A percentile compares a stretch with the other conserved stretches of the same genome.
phyloP scores from a whole-genome alignment of 1,284 basidiomycete genomes.

The Ceratobasidium sp. region DNA sequence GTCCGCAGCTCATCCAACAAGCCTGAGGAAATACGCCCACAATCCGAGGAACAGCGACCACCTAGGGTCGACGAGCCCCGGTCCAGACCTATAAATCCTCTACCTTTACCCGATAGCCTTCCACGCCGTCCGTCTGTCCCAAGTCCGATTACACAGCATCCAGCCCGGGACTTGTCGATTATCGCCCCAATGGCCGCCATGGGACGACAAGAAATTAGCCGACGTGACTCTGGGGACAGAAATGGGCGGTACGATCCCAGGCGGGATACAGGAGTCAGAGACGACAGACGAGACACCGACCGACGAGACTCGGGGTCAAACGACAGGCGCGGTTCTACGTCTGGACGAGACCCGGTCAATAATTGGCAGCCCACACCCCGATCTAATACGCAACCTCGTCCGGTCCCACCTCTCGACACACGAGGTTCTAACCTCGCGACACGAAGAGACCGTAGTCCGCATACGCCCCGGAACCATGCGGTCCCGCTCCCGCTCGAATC shows the following conservation, averaged over 20 bases:
- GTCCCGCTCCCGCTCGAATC: neutral
- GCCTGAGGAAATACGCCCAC: neutral
- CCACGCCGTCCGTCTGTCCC: constrained; percentile 7
- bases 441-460: neutral
- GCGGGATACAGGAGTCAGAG: neutral
- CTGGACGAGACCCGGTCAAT: neutral
- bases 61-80: neutral
- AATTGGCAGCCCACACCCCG: constrained; percentile 13
- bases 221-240: neutral
- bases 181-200: constrained; percentile 5
- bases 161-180: constrained; percentile 5
- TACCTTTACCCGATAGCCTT: neutral
- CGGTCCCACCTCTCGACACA: neutral
- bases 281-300: neutral
- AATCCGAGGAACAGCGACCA: neutral
- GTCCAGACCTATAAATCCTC: neutral
- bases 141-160: constrained; percentile 6
- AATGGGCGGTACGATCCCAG: constrained; percentile 6
- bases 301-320: neutral
- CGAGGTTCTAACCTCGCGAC: neutral
- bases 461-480: constrained; percentile 13
- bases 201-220: neutral
- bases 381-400: constrained; percentile 9
- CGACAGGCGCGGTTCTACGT: constrained; percentile 12
- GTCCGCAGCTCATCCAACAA: neutral